Conservation (phyloP, 2,329 filamentous ascomycete species). For the Alternaria hordeiaustralica region DNA sequence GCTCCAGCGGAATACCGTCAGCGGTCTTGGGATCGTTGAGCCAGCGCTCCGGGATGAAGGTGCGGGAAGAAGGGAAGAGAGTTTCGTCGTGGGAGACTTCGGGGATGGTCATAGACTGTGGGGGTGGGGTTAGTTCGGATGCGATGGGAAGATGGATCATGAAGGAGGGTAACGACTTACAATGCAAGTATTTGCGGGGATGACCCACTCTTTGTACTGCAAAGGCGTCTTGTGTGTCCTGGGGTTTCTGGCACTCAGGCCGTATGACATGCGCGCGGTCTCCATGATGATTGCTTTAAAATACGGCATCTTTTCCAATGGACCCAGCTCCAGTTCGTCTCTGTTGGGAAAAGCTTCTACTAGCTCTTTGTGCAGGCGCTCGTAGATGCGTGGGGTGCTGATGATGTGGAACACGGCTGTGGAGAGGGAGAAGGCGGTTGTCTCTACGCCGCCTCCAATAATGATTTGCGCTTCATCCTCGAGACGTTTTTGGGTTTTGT, state of each 20-base stretch:
- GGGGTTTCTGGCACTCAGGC: conserved; percentile 48
- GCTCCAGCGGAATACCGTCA: conserved; percentile 45
- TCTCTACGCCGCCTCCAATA: conserved; percentile 50
- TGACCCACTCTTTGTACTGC: conserved; percentile 36
- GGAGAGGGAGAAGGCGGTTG: conserved; percentile 43
- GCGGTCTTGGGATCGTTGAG: conserved; percentile 36
- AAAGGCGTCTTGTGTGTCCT: conserved; percentile 36
- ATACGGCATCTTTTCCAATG: conserved; percentile 20
- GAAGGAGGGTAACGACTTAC: conserved; percentile 11
- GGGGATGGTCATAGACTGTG: conserved; percentile 44
- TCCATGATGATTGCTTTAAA: conserved; percentile 33
- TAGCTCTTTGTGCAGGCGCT: conserved; percentile 40
- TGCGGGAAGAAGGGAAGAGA: conserved; percentile 46
- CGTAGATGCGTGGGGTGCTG: conserved; percentile 38
- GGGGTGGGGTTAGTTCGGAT: neutral
- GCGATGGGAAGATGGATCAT: neutral
- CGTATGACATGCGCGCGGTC: conserved; percentile 47
- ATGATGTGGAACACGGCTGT: conserved; percentile 44
- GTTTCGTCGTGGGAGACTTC: conserved; percentile 45
- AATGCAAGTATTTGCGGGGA: conserved; percentile 45
- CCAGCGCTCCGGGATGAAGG: conserved; percentile 53
- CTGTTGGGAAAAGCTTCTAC: conserved; percentile 37
- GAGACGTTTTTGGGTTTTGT: conserved; percentile 48
- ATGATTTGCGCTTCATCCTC: conserved; percentile 49
- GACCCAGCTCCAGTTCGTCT: conserved; percentile 26